phyloP scores from a whole-genome alignment of 2,329 filamentous ascomycete species.

The Coniella vitis region DNA sequence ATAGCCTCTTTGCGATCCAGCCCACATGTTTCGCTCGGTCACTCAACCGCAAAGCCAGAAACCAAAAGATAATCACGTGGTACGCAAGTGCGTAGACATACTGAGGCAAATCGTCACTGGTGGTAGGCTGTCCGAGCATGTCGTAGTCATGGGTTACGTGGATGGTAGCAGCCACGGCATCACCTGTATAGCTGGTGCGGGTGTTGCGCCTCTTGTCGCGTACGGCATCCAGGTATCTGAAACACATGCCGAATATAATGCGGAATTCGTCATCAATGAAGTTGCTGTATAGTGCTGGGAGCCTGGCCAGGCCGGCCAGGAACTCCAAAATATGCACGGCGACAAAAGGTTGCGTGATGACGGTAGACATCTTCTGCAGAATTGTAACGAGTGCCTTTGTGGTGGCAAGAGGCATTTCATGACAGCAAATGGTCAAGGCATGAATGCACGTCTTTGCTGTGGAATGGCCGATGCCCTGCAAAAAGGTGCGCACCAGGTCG shows the following conservation, averaged over 20 bases:
- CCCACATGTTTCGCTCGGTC: constrained; percentile 79
- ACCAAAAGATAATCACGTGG: constrained; percentile 96
- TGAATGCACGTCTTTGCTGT: constrained; percentile 93
- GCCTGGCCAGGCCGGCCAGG: constrained; percentile 76
- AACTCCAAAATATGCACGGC: constrained; percentile 96
- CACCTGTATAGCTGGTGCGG: constrained; percentile 39
- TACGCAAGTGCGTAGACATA: constrained; percentile 93
- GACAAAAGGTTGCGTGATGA: constrained; percentile 87
- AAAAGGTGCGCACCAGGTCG: constrained; percentile 79
- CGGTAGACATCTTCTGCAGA: constrained; percentile 87
- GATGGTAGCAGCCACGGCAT: constrained; percentile 28
- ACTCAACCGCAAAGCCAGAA: constrained; percentile 76
- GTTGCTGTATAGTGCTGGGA: constrained; percentile 80
- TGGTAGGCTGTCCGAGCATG: constrained; percentile 24
- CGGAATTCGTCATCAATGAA: constrained; percentile 88
- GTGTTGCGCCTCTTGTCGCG: constrained; percentile 55
- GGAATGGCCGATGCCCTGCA: constrained; percentile 78
- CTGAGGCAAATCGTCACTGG: constrained; percentile 71
- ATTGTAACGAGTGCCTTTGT: constrained; percentile 81
- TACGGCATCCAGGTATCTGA: constrained; percentile 86
- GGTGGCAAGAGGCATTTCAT: constrained; percentile 83
- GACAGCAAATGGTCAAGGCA: constrained; percentile 87
- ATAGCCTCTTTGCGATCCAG: constrained; percentile 85
- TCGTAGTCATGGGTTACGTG: constrained; percentile 22
- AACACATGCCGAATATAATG: constrained; percentile 90